Conservation (phyloP, 768 basidiomycete genomes). For the Hydnomerulius pinastri region DNA sequence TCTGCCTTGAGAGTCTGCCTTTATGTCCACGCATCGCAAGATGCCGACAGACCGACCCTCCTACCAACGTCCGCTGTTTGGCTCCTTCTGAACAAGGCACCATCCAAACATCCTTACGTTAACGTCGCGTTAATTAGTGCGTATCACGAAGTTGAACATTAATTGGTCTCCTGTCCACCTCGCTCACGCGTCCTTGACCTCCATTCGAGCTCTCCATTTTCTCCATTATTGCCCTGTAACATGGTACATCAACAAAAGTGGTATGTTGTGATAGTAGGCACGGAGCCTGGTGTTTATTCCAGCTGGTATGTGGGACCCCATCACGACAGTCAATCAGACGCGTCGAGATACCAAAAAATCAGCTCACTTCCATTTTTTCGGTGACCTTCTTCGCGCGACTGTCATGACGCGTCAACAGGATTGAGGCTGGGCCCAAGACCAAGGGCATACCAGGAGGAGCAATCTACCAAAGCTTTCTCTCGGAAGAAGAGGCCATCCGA, state of each 20-base stretch:
- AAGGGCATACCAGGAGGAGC: constrained; percentile 44
- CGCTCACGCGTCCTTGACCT: not conserved
- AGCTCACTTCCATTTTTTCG: constrained; percentile 22
- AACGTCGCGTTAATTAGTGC: constrained; percentile 7
- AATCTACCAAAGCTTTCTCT: constrained; percentile 43
- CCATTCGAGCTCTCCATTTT: not conserved
- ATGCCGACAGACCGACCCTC: too few species aligned
- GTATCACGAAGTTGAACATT: constrained; percentile 20
- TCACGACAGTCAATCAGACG: constrained; percentile 5
- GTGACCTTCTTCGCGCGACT: constrained; percentile 5
- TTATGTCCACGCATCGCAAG: too few species aligned
- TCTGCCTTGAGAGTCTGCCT: not conserved
- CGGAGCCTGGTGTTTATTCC: constrained; percentile 30
- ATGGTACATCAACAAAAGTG: constrained; percentile 25
- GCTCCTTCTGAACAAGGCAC: not conserved
- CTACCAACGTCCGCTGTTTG: not conserved
- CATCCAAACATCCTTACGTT: constrained; percentile 13
- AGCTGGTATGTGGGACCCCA: constrained; percentile 21
- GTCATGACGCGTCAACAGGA: constrained; percentile 36
- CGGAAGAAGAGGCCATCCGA: constrained; percentile 42
- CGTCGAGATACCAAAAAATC: constrained; percentile 26
- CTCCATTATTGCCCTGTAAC: not conserved
- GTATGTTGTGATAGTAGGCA: constrained; percentile 32
- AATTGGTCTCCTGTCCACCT: constrained; percentile 26
- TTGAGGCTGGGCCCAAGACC: constrained; percentile 45